Percentiles rank a stretch among this genome's conserved stretches.
These are phyloP conservation scores for Canavalia gladiata DNA, from an alignment of 306 rosid species.

Conservation along the genomic window DNA sequence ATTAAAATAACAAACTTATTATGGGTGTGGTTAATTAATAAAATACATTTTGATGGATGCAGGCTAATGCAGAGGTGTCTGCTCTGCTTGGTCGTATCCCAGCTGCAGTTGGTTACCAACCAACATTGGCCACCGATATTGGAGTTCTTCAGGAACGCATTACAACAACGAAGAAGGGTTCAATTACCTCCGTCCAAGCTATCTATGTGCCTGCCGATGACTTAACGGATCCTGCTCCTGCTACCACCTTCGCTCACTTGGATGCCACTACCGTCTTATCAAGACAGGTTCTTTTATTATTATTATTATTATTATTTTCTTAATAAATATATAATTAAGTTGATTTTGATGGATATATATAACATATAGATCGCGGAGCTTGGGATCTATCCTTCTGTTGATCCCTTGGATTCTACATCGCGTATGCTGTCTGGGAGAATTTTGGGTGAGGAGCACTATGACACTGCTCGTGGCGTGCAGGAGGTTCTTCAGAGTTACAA, in stretches of 20 bases:
- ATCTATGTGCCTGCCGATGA: conserved; percentile 99
- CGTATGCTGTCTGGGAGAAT: conserved; percentile 99
- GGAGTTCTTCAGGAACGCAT: conserved; percentile 99
- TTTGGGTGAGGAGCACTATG: conserved; percentile 91
- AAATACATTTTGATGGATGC: conserved; percentile 19
- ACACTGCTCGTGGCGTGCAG: conserved; percentile 99
- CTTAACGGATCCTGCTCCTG: conserved; percentile 99
- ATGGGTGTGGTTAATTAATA: too few relatives aligned
- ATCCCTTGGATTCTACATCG: conserved; percentile 96
- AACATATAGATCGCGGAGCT: conserved; percentile 85
- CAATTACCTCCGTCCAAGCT: conserved; percentile 99
- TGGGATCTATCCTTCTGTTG: conserved; percentile 98
- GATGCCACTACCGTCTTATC: conserved; percentile 99
- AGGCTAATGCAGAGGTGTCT: conserved; percentile 99
- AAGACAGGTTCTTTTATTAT: conserved; percentile 69
- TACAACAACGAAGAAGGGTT: conserved; percentile 98
- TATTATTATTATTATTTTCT: not conserved
- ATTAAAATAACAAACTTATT: too few relatives aligned
- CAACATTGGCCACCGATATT: conserved; percentile 96
- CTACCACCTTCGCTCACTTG: conserved; percentile 98
- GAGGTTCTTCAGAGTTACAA: conserved; percentile 94
- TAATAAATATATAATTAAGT: not conserved
- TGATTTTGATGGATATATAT: conserved; percentile 12
- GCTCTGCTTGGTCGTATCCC: conserved; percentile 99
- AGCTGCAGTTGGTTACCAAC: conserved; percentile 99